Evolutionary conservation across 2,329 filamentous ascomycete genomes (phyloP).

Genomic region (Xylariaceae sp.): DNA sequence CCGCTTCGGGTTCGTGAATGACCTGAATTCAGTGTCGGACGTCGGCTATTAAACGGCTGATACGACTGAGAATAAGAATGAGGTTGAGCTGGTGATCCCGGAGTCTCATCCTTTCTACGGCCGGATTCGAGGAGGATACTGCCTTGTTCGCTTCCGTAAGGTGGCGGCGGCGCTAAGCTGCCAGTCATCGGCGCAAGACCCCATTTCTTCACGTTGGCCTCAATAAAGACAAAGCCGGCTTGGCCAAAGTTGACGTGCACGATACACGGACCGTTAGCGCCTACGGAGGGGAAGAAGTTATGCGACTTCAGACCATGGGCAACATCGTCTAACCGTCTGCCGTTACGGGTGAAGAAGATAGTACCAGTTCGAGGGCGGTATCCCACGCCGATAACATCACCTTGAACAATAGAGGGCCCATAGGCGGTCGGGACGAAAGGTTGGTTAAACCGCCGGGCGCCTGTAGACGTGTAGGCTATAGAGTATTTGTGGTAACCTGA

Average conservation of each 20-base stretch:
- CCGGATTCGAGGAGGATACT: slow-evolving; percentile 92
- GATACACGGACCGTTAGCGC: slow-evolving; percentile 85
- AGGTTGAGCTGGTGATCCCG: slow-evolving; percentile 38
- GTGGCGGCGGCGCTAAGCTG: slow-evolving; percentile 87
- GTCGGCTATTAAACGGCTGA: slow-evolving; percentile 37
- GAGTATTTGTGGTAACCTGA: slow-evolving; percentile 91
- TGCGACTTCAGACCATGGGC: slow-evolving; percentile 87
- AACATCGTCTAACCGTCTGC: slow-evolving; percentile 93
- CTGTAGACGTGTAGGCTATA: slow-evolving; percentile 83
- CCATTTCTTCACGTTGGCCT: slow-evolving; percentile 99
- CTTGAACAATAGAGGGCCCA: slow-evolving; percentile 79
- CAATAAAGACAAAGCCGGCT: slow-evolving; percentile 96
- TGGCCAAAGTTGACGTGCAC: slow-evolving; percentile 98
- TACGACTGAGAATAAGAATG: slow-evolving; percentile 44
- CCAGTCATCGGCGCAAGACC: slow-evolving; percentile 93
- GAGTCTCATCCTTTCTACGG: slow-evolving; percentile 53
- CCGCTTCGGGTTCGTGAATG: slow-evolving; percentile 73
- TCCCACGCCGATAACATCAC: slow-evolving; percentile 91
- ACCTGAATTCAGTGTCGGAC: slow-evolving; percentile 47
- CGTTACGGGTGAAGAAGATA: slow-evolving; percentile 97
- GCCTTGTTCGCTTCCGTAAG: slow-evolving; percentile 94
- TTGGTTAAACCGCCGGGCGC: slow-evolving; percentile 84
- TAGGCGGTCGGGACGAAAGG: slow-evolving; percentile 78
- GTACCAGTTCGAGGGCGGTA: slow-evolving; percentile 92
- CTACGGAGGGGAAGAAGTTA: slow-evolving; percentile 97